Evolutionary conservation across 768 basidiomycete species (phyloP), one percentile per base, ranked within the genome.

Genomic region (Melanogaster broomeanus): DNA sequence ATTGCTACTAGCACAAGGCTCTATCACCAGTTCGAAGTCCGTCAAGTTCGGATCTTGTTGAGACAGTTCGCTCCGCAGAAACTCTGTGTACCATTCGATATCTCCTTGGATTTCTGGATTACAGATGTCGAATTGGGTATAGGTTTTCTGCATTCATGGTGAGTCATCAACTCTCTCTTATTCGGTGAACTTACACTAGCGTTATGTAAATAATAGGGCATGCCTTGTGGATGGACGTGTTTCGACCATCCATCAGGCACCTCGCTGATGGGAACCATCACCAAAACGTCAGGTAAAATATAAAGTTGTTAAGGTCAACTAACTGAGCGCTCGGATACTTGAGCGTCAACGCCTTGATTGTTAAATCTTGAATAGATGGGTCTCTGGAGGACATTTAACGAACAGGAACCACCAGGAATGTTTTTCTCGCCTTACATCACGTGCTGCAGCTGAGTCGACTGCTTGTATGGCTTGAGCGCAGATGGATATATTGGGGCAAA

Each of bases 61-160:
- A 13, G 12, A 12, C 19, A 12, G 69, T 24, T 30, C 16, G 15
- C 27, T 27, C 45, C 28, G 19, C 19, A 56, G 18, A 9, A 30
- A 45, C 2, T 44, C 27, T n/a, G 56, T 64, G 34, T 72, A 74
- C 6, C 56, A 55, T 9, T 63, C 62, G 5, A 79, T 61, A 24
- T 72, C 67, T 0, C 45, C 42, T 9, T 65, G 55, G 2, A 70
- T 61, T 0, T 49, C 53, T 0, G 47, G 6, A 21, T 82, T 68
- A 34, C 70, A 75, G 2, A 82, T 67, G 51, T 82, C 65, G 11
- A 72, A 72, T 52, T 83, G 80, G 0, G 81, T 82, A 42, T 74
- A 79, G 3, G 77, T 66, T 24, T 70, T 71, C 77, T 80, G 34
- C 19, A 41, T 19, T n/a, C 24, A 31, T 5, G 21, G 19, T 37